These are phyloP conservation scores for Podila horticola DNA, from an alignment of 192 early-diverging fungal species.

Conservation along the genomic window DNA sequence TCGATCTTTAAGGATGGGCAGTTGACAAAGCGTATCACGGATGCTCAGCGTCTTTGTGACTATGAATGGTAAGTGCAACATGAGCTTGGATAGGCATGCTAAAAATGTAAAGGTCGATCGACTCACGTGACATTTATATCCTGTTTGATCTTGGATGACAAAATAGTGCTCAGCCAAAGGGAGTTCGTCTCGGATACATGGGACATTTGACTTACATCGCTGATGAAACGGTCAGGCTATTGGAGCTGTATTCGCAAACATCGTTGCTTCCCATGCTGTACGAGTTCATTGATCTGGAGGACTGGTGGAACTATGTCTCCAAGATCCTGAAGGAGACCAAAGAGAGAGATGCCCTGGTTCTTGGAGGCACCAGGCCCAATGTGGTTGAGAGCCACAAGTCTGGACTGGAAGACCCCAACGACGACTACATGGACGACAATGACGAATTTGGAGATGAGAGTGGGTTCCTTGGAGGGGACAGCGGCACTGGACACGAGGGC, in stretches of 20 bases:
- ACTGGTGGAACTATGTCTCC: constrained; percentile 65
- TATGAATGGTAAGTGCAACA: constrained; percentile 69
- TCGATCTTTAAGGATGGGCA: constrained; percentile 87
- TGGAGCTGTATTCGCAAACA: constrained; percentile 71
- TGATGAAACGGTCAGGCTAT: constrained; percentile 92
- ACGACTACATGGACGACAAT: constrained; percentile 69
- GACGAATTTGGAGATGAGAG: constrained; percentile 63
- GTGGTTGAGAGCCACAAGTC: constrained; percentile 52
- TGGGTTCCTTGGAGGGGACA: constrained; percentile 62
- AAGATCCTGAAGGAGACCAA: constrained; percentile 57
- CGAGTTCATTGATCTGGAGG: constrained; percentile 58
- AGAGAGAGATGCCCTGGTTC: constrained; percentile 54
- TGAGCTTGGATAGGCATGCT: background rate
- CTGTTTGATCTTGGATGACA: background rate
- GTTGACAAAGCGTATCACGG: constrained; percentile 85
- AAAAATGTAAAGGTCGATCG: background rate
- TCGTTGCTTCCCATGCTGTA: constrained; percentile 35
- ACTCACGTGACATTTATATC: background rate
- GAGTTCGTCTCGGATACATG: constrained; percentile 96
- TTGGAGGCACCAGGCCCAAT: constrained; percentile 64
- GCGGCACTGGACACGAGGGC: constrained; percentile 61
- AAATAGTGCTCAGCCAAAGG: constrained; percentile 81
- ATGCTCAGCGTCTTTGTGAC: constrained; percentile 88
- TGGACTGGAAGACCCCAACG: constrained; percentile 52
- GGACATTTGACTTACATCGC: constrained; percentile 98